Conservation (phyloP, 2,329 filamentous ascomycete species). For the Aureobasidium melanogenum region DNA sequence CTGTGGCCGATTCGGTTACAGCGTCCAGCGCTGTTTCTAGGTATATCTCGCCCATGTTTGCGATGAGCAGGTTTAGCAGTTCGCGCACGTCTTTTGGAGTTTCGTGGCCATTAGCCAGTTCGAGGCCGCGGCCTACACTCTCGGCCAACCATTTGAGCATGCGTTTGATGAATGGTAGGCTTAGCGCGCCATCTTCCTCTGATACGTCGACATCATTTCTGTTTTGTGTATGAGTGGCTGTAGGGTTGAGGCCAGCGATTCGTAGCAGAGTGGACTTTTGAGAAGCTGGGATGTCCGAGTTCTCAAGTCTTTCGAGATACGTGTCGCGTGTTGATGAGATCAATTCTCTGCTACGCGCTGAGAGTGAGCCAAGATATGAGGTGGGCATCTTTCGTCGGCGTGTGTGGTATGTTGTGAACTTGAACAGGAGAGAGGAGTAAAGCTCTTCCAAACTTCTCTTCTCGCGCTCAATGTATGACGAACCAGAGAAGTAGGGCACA, state of each 20-base stretch:
- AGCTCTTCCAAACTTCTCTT: slow-evolving; percentile 65
- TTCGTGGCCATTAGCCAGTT: slow-evolving; percentile 78
- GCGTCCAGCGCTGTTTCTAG: slow-evolving; percentile 57
- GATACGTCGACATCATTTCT: slow-evolving; percentile 84
- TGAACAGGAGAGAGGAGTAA: slow-evolving; percentile 88
- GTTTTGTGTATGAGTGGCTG: slow-evolving; percentile 35
- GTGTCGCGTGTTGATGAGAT: slow-evolving; percentile 82
- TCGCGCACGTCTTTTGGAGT: slow-evolving; percentile 90
- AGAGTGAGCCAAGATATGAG: slow-evolving; percentile 85
- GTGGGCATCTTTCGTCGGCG: slow-evolving; percentile 79
- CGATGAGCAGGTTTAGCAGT: slow-evolving; percentile 72
- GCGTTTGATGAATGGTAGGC: slow-evolving; percentile 79
- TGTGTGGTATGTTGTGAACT: slow-evolving; percentile 92
- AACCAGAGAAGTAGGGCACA: slow-evolving; percentile 56
- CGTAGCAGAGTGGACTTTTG: slow-evolving; percentile 86
- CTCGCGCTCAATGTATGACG: slow-evolving; percentile 57
- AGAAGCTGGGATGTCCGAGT: slow-evolving; percentile 75
- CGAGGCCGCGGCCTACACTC: slow-evolving; percentile 80
- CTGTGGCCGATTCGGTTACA: slow-evolving; percentile 64
- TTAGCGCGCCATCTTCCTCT: slow-evolving; percentile 79
- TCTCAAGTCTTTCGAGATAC: slow-evolving; percentile 81
- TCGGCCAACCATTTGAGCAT: slow-evolving; percentile 98
- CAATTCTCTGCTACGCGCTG: slow-evolving; percentile 82
- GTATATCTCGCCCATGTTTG: slow-evolving; percentile 79
- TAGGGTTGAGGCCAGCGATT: slow-evolving; percentile 72